Evolutionary conservation across 495 filamentous ascomycete species (phyloP).

Genomic region (Niebla homalea): DNA sequence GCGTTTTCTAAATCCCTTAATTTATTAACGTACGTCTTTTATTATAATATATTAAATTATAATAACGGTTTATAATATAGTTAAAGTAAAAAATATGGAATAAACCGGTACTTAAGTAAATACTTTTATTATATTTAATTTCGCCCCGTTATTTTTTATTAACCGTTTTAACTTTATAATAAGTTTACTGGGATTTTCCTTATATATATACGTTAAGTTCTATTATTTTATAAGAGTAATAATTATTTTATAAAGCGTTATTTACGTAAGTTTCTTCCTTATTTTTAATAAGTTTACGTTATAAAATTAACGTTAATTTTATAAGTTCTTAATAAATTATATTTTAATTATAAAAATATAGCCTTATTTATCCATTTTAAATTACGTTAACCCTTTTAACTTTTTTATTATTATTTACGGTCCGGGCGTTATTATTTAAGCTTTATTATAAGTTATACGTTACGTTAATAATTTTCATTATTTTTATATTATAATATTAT

Average conservation of each 20-base stretch:
- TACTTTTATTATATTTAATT: background rate
- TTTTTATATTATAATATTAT: background rate
- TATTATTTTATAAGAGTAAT: background rate
- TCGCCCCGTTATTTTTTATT: background rate
- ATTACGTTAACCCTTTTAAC: too few species aligned
- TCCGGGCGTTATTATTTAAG: too few species aligned
- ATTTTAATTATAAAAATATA: background rate
- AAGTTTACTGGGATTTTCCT: background rate
- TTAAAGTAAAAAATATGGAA: background rate
- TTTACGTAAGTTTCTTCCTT: background rate
- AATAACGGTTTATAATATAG: slow-evolving; percentile 3
- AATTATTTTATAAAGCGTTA: background rate
- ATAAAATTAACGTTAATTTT: background rate
- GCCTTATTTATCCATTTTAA: background rate
- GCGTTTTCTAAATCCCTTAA: background rate
- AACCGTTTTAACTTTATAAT: background rate
- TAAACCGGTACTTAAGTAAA: background rate
- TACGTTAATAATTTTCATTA: too few species aligned
- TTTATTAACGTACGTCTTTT: background rate
- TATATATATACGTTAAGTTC: slow-evolving; percentile 1
- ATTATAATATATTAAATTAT: background rate
- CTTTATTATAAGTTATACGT: too few species aligned
- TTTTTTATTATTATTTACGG: too few species aligned
- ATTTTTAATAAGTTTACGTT: background rate
- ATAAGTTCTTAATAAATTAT: background rate